These are phyloP conservation scores for Plantago elongata DNA, from an alignment of 257 asterid species.

Conservation along the genomic window DNA sequence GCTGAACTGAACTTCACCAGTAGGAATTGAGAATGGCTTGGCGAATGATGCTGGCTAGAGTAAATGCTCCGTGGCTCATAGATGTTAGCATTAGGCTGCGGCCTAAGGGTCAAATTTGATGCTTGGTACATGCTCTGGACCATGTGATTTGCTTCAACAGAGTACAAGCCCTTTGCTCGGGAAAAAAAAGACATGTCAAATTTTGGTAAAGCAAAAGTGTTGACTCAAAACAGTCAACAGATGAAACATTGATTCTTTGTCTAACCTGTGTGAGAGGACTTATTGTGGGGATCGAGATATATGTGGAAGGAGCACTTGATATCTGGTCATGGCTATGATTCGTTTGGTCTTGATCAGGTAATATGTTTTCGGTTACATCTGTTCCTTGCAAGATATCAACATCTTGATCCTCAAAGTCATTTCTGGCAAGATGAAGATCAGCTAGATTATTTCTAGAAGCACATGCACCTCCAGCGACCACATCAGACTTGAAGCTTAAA, in stretches of 20 bases:
- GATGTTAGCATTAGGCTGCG: conserved; percentile 43
- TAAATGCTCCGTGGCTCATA: conserved; percentile 41
- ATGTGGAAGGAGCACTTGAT: conserved; percentile 36
- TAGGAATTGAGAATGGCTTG: conserved; percentile 42
- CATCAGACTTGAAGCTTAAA: conserved; percentile 37
- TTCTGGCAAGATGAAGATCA: conserved; percentile 30
- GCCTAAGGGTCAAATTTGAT: conserved; percentile 37
- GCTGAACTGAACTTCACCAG: conserved; percentile 37
- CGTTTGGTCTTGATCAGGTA: conserved; percentile 34
- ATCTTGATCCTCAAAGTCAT: conserved; percentile 37
- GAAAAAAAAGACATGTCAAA: conserved; percentile 11
- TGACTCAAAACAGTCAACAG: background rate
- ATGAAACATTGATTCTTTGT: conserved; percentile 8
- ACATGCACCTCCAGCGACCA: conserved; percentile 32
- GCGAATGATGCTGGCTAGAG: conserved; percentile 47
- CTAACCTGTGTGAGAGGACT: conserved; percentile 51
- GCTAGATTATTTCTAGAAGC: conserved; percentile 31
- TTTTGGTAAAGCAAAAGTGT: background rate
- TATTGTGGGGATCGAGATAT: conserved; percentile 38
- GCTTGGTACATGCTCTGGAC: conserved; percentile 48
- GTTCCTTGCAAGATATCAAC: conserved; percentile 34
- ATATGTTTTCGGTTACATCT: conserved; percentile 31
- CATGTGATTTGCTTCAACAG: conserved; percentile 43
- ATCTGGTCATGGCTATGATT: conserved; percentile 34
- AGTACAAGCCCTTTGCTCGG: conserved; percentile 44